A percentile compares a stretch with the other conserved stretches of the same genome.
Evolutionary conservation across 2,329 filamentous ascomycete genomes (phyloP).

Genomic region (Metarhizium sp.): DNA sequence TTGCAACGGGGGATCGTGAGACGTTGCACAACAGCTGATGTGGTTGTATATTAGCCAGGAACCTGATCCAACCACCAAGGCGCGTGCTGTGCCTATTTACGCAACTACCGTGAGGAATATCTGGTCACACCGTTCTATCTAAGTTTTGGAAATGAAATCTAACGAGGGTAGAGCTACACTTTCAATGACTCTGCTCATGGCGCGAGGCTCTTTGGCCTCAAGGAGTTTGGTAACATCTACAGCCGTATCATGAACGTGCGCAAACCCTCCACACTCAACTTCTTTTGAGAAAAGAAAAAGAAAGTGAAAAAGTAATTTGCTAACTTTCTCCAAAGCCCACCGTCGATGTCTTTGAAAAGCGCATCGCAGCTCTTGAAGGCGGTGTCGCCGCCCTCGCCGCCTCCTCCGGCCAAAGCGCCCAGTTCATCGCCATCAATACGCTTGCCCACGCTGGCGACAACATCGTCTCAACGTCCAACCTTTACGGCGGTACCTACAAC

Average conservation of each 20-base stretch:
- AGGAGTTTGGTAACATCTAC: slow-evolving; percentile 97
- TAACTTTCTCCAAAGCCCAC: slow-evolving; percentile 52
- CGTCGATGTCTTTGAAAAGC: slow-evolving; percentile 92
- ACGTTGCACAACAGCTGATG: not conserved
- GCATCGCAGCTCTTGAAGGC: slow-evolving; percentile 89
- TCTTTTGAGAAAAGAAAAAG: not conserved
- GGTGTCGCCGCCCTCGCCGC: slow-evolving; percentile 80
- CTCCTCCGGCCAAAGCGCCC: slow-evolving; percentile 79
- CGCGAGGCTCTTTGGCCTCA: slow-evolving; percentile 88
- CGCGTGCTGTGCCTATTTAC: slow-evolving; percentile 92
- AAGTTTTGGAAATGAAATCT: not conserved
- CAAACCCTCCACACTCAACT: slow-evolving; percentile 5
- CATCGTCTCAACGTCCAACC: slow-evolving; percentile 80
- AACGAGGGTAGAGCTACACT: slow-evolving; percentile 56
- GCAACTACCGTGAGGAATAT: slow-evolving; percentile 56
- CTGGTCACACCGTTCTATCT: not conserved
- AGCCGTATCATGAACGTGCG: slow-evolving; percentile 87
- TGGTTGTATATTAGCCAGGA: slow-evolving; percentile 50
- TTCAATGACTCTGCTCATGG: slow-evolving; percentile 97
- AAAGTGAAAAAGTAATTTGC: not conserved
- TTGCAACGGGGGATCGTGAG: not conserved
- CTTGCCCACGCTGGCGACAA: slow-evolving; percentile 88
- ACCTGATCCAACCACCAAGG: slow-evolving; percentile 72
- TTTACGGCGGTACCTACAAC: slow-evolving; percentile 96
- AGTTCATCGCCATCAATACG: slow-evolving; percentile 80